Base-by-base conservation (phyloP, 2,329 filamentous ascomycete genomes). In the Neopestalotiopsis sp. region DNA sequence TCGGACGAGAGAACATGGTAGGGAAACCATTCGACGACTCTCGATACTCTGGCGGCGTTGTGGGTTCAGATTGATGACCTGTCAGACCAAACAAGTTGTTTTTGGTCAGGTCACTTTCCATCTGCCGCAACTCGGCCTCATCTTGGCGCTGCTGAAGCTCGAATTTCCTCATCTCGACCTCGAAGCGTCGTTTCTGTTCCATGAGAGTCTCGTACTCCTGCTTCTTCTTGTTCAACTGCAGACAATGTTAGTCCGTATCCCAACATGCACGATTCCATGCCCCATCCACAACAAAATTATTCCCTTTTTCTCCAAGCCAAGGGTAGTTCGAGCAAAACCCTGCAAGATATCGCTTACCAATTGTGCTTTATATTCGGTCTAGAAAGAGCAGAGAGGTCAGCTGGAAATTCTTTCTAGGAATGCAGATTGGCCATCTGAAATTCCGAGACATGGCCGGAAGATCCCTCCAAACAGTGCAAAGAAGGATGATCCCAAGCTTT, bases 31-130 rank as follows among this genome's bases (percentile, higher is more conserved):
- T 85, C 69, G 80, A 80, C 13, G 83, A 90, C 72, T 97, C 94
- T 74, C 91, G 91, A 80, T 96, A 95, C 80, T 98, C 96, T 40
- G 96, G 96, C 28, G 96, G 96, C 28, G 96, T 99, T 1, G 96
- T 98, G 17, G 96, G 96, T 82, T 98, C 95, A 74, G 94, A 97
- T 78, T 97, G 93, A 75, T 95, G 92, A 67, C 93, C 93, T 70
- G 90, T 85, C 71, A 86, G 81, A 75, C 86, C 78, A 69, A 81
- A 84, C 75, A 73, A 78, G 73, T 80, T 83, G 69, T 86, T 85
- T 72, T 88, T 84, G 57, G 86, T 85, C 68, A 97, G 86, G 74
- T 96, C 93, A 74, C 94, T 91, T 76, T 94, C 92, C 84, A 98
- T 92, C 79, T 93, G 91, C 69, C 92, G 90, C 75, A 97, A 90